Evolutionary conservation across 148 eudicot genomes (phyloP).

Genomic region (Polygonum aviculare): DNA sequence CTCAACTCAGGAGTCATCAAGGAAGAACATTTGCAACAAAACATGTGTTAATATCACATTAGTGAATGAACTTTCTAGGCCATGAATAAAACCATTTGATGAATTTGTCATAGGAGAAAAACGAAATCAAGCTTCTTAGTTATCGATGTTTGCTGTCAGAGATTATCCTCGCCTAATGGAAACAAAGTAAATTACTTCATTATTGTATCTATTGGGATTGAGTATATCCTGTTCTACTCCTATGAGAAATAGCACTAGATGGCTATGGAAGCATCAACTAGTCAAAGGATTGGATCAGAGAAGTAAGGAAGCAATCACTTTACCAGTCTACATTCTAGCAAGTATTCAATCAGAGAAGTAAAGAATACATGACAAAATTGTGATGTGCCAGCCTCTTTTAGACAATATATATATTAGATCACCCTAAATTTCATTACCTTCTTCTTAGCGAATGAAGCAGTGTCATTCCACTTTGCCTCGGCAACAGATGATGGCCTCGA

Average conservation of each 20-base stretch:
- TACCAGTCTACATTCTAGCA: not conserved
- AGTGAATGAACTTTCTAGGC: not conserved
- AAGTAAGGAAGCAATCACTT: not conserved
- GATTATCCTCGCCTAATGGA: not conserved
- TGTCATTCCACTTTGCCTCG: constrained; percentile 81
- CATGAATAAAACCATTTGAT: not conserved
- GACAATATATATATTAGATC: not conserved
- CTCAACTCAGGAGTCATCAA: not conserved
- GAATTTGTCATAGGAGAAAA: not conserved
- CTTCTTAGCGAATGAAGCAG: constrained; percentile 47
- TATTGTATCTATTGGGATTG: not conserved
- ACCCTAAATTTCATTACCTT: constrained; percentile 42
- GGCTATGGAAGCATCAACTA: not conserved
- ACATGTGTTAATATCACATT: not conserved
- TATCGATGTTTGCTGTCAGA: not conserved
- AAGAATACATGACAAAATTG: not conserved
- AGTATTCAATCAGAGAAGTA: not conserved
- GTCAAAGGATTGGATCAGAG: not conserved
- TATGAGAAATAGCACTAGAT: not conserved
- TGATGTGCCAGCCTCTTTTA: not conserved
- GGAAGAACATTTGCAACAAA: not conserved
- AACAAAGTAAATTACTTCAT: not conserved
- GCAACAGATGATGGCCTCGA: constrained; percentile 28
- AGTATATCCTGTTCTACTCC: not conserved
- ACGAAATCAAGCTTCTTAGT: not conserved